Evolutionary conservation across 306 rosid species (phyloP), one percentile per base, ranked within the genome.

Genomic region (Betula pendula): DNA sequence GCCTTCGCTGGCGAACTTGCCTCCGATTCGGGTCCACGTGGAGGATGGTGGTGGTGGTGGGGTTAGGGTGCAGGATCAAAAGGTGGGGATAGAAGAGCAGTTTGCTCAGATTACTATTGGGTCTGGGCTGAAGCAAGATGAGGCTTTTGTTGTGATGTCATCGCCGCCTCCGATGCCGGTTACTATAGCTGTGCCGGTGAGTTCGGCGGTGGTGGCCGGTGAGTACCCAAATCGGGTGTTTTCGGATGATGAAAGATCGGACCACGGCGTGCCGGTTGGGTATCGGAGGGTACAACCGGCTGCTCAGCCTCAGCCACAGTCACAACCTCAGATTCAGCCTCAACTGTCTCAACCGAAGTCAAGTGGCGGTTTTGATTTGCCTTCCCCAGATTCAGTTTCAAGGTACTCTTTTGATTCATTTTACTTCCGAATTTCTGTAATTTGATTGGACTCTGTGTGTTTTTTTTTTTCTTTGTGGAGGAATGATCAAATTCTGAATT

Each of bases 301-400:
- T 22, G 87, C 90, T 16, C 97, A 80, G 75, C 82, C 79, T 2
- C 94, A 90, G 81, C 19, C 74, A 2, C 84, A 78, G 50, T 67
- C 74, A 17, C 93, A 78, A 62, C 33, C 79, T 8, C 88, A 82
- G 80, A 33, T 67, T 60, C 74, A 65, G 48, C 80, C 83, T 16
- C 77, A 88, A 48, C 97, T 85, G 73, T 82, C 89, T 43, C 96
- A 86, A 58, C 97, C 86, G 40, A 92, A 89, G 84, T 82, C 96
- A n/a, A 59, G 86, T 29, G 92, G 87, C 1, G 79, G 77, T 68
- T 51, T 48, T 73, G 99, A 96, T 82, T 70, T 91, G 82, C 89
- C 91, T 60, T 96, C 98, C 22, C 97, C 98, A 14, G 99, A 96
- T 86, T 96, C 98, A 20, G 97, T 92, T 75, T 91, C 99, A 74